A percentile compares a stretch with the other conserved stretches of the same genome.
Conservation (phyloP, 148 eudicot species). For the Fagopyrum homotropicum region DNA sequence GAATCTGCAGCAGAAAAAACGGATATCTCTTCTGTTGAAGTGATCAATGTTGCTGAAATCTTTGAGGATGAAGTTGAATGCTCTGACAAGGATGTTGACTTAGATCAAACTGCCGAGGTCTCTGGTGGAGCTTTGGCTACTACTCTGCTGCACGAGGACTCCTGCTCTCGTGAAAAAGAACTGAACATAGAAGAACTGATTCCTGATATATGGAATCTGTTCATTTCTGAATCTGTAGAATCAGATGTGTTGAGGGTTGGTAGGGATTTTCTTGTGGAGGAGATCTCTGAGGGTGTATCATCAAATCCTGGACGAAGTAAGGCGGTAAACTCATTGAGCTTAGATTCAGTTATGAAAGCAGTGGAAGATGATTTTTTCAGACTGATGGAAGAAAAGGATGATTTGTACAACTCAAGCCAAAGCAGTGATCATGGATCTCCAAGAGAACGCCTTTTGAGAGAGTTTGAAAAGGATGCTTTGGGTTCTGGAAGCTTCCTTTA, state of each 20-base stretch:
- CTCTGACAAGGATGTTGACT: slow-evolving; percentile 17
- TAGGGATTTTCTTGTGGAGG: slow-evolving; percentile 10
- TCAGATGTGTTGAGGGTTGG: slow-evolving; percentile 16
- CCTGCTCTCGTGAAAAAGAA: background rate
- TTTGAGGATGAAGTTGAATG: slow-evolving; percentile 28
- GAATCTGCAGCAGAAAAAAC: slow-evolving; percentile 19
- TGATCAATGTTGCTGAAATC: slow-evolving; percentile 45
- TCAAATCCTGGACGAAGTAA: slow-evolving; percentile 22
- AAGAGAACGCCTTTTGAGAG: slow-evolving; percentile 61
- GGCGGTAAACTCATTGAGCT: slow-evolving; percentile 43
- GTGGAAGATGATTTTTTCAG: slow-evolving; percentile 69
- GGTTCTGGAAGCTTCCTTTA: slow-evolving; percentile 54
- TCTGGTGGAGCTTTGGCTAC: slow-evolving; percentile 2
- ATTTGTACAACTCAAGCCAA: slow-evolving; percentile 46
- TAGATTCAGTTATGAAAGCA: slow-evolving; percentile 54
- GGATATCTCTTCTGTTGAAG: slow-evolving; percentile 33
- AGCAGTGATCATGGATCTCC: slow-evolving; percentile 79
- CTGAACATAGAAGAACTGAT: slow-evolving; percentile 18
- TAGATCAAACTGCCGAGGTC: slow-evolving; percentile 21
- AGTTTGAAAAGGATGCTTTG: slow-evolving; percentile 79
- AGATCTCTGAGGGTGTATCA: slow-evolving; percentile 15
- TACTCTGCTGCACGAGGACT: slow-evolving; percentile 19
- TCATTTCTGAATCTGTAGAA: slow-evolving; percentile 23
- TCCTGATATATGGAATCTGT: slow-evolving; percentile 18
- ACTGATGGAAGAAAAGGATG: slow-evolving; percentile 56